Evolutionary conservation across 257 asterid species (phyloP).

Genomic region (Prunella vulgaris): DNA sequence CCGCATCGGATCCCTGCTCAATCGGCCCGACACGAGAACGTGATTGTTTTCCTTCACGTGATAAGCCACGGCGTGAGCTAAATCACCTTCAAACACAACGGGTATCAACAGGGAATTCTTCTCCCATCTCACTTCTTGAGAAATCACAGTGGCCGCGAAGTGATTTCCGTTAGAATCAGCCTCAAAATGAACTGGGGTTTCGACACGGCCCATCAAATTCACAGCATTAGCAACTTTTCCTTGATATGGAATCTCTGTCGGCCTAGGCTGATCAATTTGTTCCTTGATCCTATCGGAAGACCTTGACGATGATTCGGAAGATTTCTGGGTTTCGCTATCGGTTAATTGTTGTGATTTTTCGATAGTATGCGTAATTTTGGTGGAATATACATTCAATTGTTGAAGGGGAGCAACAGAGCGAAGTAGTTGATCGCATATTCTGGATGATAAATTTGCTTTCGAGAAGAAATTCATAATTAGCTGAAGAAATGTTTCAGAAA

Average conservation of each 20-base stretch:
- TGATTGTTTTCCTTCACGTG: slow-evolving; percentile 64
- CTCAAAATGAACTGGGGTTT: slow-evolving; percentile 43
- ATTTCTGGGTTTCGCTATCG: slow-evolving; percentile 19
- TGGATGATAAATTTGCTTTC: slow-evolving; percentile 33
- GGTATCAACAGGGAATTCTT: slow-evolving; percentile 37
- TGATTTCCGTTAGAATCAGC: slow-evolving; percentile 40
- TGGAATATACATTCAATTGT: slow-evolving; percentile 30
- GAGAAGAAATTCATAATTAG: slow-evolving; percentile 48
- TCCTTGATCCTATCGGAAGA: slow-evolving; percentile 26
- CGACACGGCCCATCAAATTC: slow-evolving; percentile 58
- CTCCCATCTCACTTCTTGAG: no score
- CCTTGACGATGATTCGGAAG: slow-evolving; percentile 22
- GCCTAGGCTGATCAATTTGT: slow-evolving; percentile 52
- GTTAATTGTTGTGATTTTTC: slow-evolving; percentile 15
- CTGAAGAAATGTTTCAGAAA: not conserved
- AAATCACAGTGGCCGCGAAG: slow-evolving; percentile 46
- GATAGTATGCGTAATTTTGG: slow-evolving; percentile 13
- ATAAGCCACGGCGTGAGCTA: slow-evolving; percentile 51
- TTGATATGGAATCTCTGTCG: slow-evolving; percentile 66
- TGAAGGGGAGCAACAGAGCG: slow-evolving; percentile 25
- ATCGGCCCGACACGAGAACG: slow-evolving; percentile 57
- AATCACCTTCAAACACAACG: slow-evolving; percentile 66
- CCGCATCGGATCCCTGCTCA: slow-evolving; percentile 43
- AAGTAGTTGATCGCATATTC: slow-evolving; percentile 20
- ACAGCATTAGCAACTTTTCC: slow-evolving; percentile 61